These are phyloP conservation scores for Firmiana major DNA, from an alignment of 345 rosid species.

Conservation along the genomic window DNA sequence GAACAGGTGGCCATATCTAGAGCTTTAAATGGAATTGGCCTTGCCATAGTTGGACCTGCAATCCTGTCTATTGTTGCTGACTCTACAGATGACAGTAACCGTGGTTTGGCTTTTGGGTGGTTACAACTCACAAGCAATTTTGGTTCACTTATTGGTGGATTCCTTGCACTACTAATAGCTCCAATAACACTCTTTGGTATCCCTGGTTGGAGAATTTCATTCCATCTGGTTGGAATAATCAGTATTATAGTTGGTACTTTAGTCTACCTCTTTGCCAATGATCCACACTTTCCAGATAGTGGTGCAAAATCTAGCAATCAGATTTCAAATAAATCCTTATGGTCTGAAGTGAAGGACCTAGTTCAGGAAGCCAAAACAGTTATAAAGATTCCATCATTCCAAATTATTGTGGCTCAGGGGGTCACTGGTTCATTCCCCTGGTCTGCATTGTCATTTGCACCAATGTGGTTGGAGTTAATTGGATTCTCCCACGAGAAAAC, in stretches of 20 bases:
- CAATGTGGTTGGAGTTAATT: slow-evolving; percentile 89
- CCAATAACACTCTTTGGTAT: slow-evolving; percentile 62
- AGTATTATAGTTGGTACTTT: slow-evolving; percentile 68
- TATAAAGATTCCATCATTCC: slow-evolving; percentile 67
- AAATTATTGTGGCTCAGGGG: slow-evolving; percentile 87
- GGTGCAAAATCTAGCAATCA: slow-evolving; percentile 23
- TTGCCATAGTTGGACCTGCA: slow-evolving; percentile 80
- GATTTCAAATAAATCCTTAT: slow-evolving; percentile 38
- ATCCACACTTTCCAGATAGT: slow-evolving; percentile 53
- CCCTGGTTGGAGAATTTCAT: slow-evolving; percentile 88
- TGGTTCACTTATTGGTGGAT: slow-evolving; percentile 79
- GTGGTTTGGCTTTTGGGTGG: slow-evolving; percentile 92
- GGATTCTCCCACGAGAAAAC: slow-evolving; percentile 79
- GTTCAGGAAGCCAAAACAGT: slow-evolving; percentile 54
- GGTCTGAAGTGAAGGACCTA: slow-evolving; percentile 57
- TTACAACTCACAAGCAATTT: slow-evolving; percentile 70
- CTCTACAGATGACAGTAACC: slow-evolving; percentile 65
- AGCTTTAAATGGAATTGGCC: slow-evolving; percentile 85
- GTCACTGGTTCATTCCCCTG: slow-evolving; percentile 83
- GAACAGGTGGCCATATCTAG: slow-evolving; percentile 76
- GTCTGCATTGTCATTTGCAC: slow-evolving; percentile 83
- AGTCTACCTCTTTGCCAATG: slow-evolving; percentile 62
- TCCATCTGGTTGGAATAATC: slow-evolving; percentile 70
- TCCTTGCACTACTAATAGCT: slow-evolving; percentile 65
- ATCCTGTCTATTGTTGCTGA: slow-evolving; percentile 92